phyloP scores from a whole-genome alignment of 805 yeast species.

The Scheffersomyces amazonensis region DNA sequence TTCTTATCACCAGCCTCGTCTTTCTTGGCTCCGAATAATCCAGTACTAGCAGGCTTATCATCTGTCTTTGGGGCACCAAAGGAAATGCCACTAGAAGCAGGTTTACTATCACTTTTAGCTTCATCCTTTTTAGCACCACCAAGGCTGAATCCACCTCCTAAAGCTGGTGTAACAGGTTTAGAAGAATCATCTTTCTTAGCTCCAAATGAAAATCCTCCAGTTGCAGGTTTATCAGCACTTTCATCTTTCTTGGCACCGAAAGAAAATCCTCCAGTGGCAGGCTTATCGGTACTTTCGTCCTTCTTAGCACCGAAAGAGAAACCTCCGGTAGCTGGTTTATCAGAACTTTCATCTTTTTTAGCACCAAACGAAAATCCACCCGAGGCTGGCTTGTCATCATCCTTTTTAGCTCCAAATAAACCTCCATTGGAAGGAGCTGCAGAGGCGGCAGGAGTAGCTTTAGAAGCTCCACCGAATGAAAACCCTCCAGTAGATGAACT shows the following conservation, averaged over 20 bases:
- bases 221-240: conserved; percentile 9
- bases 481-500: conserved; percentile 16
- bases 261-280: conserved; percentile 11
- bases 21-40: conserved; percentile 16
- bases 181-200: conserved; percentile 9
- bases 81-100: conserved; percentile 12
- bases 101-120: conserved; percentile 9
- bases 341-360: conserved; percentile 12
- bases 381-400: conserved; percentile 7
- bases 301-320: conserved; percentile 24
- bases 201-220: conserved; percentile 19
- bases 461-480: conserved; percentile 17
- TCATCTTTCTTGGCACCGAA: conserved; percentile 25
- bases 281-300: conserved; percentile 16
- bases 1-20: conserved; percentile 11
- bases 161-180: conserved; percentile 9
- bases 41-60: conserved; percentile 12
- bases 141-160: conserved; percentile 13
- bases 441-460: conserved; percentile 5
- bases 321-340: conserved; percentile 15
- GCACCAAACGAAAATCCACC: conserved; percentile 12
- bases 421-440: conserved; percentile 9
- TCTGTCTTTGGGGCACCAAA: conserved; percentile 14
- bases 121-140: conserved; percentile 21
- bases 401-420: conserved; percentile 11